phyloP scores from a whole-genome alignment of 108 stramenopile genomes.

The Craspedostauros australis region DNA sequence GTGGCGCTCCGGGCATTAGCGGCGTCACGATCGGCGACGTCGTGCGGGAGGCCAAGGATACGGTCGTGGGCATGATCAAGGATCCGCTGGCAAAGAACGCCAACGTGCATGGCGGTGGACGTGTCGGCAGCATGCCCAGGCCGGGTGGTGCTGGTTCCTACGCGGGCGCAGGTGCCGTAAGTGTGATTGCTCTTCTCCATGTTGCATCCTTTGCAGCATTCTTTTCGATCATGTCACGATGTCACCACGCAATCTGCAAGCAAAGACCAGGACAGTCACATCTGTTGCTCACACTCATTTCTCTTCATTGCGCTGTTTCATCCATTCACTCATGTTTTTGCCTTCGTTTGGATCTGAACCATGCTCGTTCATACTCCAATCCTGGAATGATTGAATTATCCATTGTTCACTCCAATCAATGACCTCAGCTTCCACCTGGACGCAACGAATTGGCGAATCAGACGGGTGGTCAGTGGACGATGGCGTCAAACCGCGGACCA shows the following conservation, averaged over 20 bases:
- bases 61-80: constrained; percentile 76
- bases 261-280: neutral
- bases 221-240: neutral
- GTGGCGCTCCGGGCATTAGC: constrained; percentile 1
- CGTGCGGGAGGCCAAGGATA: constrained; percentile 53
- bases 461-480: constrained; percentile 86
- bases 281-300: neutral
- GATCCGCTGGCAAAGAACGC: constrained; percentile 78
- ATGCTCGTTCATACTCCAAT: neutral
- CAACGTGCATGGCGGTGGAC: constrained; percentile 5
- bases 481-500: constrained; percentile 83
- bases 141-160: constrained; percentile 25
- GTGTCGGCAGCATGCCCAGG: constrained; percentile 15
- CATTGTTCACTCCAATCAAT: constrained; percentile 14
- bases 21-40: constrained; percentile 33
- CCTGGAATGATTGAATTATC: neutral
- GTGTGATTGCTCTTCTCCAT: constrained; percentile 9
- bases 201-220: neutral
- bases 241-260: neutral
- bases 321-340: neutral
- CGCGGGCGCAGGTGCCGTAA: constrained; percentile 50
- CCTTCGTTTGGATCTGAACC: neutral
- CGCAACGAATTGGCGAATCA: constrained; percentile 54
- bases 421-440: constrained; percentile 57
- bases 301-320: neutral